Conservation (phyloP, 306 rosid genomes). For the Pyrus betulifolia region DNA sequence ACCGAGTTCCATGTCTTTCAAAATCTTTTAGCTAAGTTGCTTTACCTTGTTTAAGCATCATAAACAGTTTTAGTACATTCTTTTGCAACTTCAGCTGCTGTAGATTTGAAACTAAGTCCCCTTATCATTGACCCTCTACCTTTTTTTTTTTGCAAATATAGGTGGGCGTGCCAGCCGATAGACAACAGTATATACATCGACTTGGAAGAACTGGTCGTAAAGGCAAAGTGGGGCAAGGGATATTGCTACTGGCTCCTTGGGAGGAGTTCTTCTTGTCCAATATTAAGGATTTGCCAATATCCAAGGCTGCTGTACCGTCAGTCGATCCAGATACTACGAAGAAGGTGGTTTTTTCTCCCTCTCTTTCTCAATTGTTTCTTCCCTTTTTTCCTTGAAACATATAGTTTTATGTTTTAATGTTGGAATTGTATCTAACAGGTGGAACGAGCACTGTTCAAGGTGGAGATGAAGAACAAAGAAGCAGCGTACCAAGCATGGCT, state of each 20-base stretch:
- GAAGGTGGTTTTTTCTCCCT: constrained; percentile 46
- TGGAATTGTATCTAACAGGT: constrained; percentile 45
- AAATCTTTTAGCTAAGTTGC: background rate
- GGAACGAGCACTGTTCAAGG: constrained; percentile 54
- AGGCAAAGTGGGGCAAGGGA: constrained; percentile 93
- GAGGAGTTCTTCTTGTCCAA: constrained; percentile 73
- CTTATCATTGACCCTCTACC: background rate
- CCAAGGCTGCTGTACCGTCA: constrained; percentile 51
- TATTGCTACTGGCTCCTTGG: constrained; percentile 86
- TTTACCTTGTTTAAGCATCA: background rate
- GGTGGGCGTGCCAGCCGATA: constrained; percentile 86
- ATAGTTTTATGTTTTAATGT: background rate
- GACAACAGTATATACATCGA: constrained; percentile 86
- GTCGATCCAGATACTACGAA: constrained; percentile 71
- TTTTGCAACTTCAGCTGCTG: background rate
- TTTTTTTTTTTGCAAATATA: constrained; percentile 23
- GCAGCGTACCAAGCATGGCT: constrained; percentile 97
- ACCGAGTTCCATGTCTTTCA: background rate
- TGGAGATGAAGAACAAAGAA: constrained; percentile 80
- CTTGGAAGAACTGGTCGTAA: constrained; percentile 92
- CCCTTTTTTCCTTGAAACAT: background rate
- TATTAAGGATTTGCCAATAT: constrained; percentile 62
- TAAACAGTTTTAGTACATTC: background rate
- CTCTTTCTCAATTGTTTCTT: background rate
- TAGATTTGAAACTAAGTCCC: background rate